phyloP scores from a whole-genome alignment of 192 early-diverging fungal genomes.

The Polychytrium aggregatum region DNA sequence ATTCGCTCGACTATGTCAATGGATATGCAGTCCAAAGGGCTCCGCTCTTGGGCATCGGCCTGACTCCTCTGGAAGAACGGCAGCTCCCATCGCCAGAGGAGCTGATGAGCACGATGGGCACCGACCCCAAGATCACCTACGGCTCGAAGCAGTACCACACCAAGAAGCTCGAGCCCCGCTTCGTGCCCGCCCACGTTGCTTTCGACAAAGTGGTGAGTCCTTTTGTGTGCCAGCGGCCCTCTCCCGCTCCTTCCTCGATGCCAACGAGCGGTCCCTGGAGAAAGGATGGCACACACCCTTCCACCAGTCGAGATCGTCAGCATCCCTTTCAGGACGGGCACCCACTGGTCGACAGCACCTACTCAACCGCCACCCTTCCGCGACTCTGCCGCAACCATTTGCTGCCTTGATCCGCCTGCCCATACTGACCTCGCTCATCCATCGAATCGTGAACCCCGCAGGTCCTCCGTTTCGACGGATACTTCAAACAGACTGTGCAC shows the following conservation, averaged over 20 bases:
- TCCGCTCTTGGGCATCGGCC: constrained; percentile 22
- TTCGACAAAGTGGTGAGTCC: constrained; percentile 52
- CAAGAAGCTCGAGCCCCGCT: constrained; percentile 10
- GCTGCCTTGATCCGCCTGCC: no score
- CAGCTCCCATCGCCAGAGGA: constrained; percentile 13
- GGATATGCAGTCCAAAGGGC: constrained; percentile 36
- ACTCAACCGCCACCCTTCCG: no score
- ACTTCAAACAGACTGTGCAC: constrained; percentile 55
- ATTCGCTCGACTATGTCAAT: constrained; percentile 43
- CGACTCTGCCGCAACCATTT: no score
- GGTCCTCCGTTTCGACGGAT: constrained; percentile 49
- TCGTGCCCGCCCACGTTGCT: constrained; percentile 46
- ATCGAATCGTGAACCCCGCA: no score
- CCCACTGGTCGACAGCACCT: no score
- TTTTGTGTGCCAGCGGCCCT: no score
- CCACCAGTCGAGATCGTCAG: no score
- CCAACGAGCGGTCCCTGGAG: no score
- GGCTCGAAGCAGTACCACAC: constrained; percentile 24
- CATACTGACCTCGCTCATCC: constrained; percentile 1
- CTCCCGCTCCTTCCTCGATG: no score
- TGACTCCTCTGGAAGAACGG: constrained; percentile 16
- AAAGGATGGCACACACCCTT: no score
- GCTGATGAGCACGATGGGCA: constrained; percentile 18
- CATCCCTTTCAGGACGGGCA: no score
- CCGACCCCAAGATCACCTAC: constrained; percentile 33